Evolutionary conservation across 306 rosid genomes (phyloP).

Genomic region (Casuarina glauca): DNA sequence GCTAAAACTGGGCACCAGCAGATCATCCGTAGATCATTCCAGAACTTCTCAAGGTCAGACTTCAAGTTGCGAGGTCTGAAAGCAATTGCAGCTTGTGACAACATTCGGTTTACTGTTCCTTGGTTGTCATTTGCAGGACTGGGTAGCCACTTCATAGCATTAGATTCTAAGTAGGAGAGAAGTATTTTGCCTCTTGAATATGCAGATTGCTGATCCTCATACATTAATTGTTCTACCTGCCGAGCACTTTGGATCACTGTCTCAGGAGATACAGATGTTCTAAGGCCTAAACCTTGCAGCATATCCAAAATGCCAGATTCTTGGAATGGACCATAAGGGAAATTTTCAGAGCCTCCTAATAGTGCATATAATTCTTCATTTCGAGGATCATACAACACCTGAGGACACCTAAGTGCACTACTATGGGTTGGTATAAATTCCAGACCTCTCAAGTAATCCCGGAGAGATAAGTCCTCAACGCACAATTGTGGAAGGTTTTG

Average conservation of each 20-base stretch:
- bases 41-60: constrained; percentile 81
- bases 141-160: constrained; percentile 90
- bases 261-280: constrained; percentile 79
- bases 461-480: constrained; percentile 66
- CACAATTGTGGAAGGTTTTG: constrained; percentile 76
- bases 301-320: constrained; percentile 71
- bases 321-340: constrained; percentile 73
- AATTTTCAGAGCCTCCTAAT: constrained; percentile 70
- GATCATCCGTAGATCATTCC: constrained; percentile 80
- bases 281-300: constrained; percentile 83
- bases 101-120: constrained; percentile 69
- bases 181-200: constrained; percentile 74
- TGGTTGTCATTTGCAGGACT: constrained; percentile 59
- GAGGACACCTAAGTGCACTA: constrained; percentile 72
- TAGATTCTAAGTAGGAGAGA: constrained; percentile 87
- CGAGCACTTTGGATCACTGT: constrained; percentile 81
- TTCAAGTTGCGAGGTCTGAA: constrained; percentile 61
- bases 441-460: constrained; percentile 69
- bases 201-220: constrained; percentile 76
- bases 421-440: constrained; percentile 66
- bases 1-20: constrained; percentile 91
- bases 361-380: constrained; percentile 82
- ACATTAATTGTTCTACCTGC: constrained; percentile 67
- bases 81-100: constrained; percentile 72
- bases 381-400: constrained; percentile 80